These are phyloP conservation scores for Arabidopsis hybrid DNA, from an alignment of 441 rosid genomes.

Conservation along the genomic window DNA sequence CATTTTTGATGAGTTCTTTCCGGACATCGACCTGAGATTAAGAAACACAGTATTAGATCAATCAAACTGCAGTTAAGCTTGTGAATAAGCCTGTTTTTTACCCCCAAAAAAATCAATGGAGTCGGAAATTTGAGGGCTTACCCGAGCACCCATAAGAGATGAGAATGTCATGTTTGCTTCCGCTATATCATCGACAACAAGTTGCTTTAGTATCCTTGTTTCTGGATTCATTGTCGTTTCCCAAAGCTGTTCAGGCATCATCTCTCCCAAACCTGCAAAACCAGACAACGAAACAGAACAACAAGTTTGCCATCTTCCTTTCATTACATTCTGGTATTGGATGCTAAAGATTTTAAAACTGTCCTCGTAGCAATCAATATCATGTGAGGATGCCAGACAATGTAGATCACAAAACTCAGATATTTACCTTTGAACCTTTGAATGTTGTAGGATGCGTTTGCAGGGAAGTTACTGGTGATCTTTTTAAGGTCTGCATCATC, in stretches of 20 bases:
- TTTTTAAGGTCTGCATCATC: slow-evolving; percentile 69
- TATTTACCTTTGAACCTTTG: slow-evolving; percentile 88
- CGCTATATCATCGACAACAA: slow-evolving; percentile 79
- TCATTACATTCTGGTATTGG: neutral
- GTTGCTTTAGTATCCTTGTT: slow-evolving; percentile 72
- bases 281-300: neutral
- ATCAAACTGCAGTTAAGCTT: slow-evolving; percentile 5
- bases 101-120: neutral
- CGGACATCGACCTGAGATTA: slow-evolving; percentile 72
- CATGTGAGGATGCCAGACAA: slow-evolving; percentile 10
- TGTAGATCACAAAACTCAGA: slow-evolving; percentile 1
- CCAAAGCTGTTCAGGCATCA: slow-evolving; percentile 94
- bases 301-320: neutral
- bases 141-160: slow-evolving; percentile 89
- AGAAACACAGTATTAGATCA: neutral
- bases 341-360: neutral
- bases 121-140: slow-evolving; percentile 40
- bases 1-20: slow-evolving; percentile 74
- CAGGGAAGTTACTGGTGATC: slow-evolving; percentile 62
- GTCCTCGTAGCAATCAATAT: neutral
- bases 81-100: neutral
- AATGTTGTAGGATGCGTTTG: slow-evolving; percentile 83
- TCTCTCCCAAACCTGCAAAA: slow-evolving; percentile 83
- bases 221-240: slow-evolving; percentile 91
- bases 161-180: slow-evolving; percentile 77